Percentiles rank a stretch among this genome's conserved stretches.
Conservation (phyloP, 2,329 filamentous ascomycete genomes). For the Epichloe typhina region DNA sequence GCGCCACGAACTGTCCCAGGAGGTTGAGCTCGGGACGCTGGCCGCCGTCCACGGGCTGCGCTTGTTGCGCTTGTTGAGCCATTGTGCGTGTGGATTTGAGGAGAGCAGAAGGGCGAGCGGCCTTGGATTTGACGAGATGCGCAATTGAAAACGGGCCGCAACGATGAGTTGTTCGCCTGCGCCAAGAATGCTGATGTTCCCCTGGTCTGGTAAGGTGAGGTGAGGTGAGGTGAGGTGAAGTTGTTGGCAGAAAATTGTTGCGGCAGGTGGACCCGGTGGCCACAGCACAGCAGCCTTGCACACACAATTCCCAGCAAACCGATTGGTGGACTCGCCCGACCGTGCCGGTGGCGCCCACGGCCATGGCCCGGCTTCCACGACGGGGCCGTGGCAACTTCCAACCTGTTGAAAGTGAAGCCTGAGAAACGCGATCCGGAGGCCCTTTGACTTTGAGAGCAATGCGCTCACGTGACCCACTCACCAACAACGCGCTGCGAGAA, state of each 20-base stretch:
- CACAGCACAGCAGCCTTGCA: not conserved
- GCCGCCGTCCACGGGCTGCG: constrained; percentile 11
- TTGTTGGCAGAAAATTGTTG: constrained; percentile 2
- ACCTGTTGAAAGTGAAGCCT: too few relatives aligned
- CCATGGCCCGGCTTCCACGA: not conserved
- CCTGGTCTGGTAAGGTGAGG: too few relatives aligned
- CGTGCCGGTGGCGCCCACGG: not conserved
- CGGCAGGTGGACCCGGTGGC: not conserved
- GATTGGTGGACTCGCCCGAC: not conserved
- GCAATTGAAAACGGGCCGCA: not conserved
- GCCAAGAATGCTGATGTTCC: not conserved
- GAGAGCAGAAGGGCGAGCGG: not conserved
- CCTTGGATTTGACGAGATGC: not conserved
- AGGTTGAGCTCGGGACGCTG: constrained; percentile 17
- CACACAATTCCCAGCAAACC: not conserved
- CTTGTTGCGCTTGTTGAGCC: constrained; percentile 13
- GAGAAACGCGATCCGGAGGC: not conserved
- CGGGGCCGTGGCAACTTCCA: not conserved
- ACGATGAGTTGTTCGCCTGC: not conserved
- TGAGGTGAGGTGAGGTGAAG: not conserved
- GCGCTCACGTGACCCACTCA: constrained; percentile 5
- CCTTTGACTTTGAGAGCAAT: not conserved
- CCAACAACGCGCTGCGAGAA: not conserved
- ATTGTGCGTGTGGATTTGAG: constrained; percentile 2
- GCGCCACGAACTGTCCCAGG: constrained; percentile 20